Base-by-base conservation (phyloP, 106 monocot species). In the Allium sativum region DNA sequence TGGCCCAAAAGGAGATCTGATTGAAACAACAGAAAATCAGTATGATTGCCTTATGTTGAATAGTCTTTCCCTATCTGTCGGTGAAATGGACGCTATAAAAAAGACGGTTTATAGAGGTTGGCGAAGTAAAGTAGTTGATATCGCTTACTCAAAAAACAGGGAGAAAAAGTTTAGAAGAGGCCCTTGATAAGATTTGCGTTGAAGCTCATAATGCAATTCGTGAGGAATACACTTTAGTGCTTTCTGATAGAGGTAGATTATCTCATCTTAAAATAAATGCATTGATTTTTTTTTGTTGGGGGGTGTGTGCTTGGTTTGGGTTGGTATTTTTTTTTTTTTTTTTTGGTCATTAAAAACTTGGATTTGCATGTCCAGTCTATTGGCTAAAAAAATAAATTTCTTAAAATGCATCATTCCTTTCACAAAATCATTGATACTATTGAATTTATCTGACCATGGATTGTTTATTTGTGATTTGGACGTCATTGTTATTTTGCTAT, bases 181-280 rank as follows among this genome's bases (percentile, higher is more conserved):
- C 91, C 18, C 66, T 96, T 52, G 84, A 96, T 72, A 81, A 84
- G 64, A 86, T 96, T 44, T 96, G 91, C 62, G 63, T 66, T 43
- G 91, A 96, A 73, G 91, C 96, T 74, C 79, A 79, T 51, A 65
- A 43, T 62, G 91, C 96, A 44, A 91, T 96, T 73, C 56, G 68
- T 52, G 80, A 96, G 55, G 96, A 91, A 44, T 96, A 87, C 72
- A 80, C 76, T 6, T 46, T 96, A 59, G 87, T 96, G 4, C 78
- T 96, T 12, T 91, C 96, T 68, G 96, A 96, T 48, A 96, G 96
- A n/a, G n/a, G n/a, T n/a, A n/a, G n/a, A n/a, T n/a, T n/a, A n/a
- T n/a, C n/a, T n/a, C n/a, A n/a, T n/a, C 84, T 87, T 90, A 91
- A n/a, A n/a, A n/a, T n/a, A n/a, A n/a, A n/a, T n/a, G n/a, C n/a